Conservation (phyloP, 768 basidiomycete species). For the Boletus speciosus region DNA sequence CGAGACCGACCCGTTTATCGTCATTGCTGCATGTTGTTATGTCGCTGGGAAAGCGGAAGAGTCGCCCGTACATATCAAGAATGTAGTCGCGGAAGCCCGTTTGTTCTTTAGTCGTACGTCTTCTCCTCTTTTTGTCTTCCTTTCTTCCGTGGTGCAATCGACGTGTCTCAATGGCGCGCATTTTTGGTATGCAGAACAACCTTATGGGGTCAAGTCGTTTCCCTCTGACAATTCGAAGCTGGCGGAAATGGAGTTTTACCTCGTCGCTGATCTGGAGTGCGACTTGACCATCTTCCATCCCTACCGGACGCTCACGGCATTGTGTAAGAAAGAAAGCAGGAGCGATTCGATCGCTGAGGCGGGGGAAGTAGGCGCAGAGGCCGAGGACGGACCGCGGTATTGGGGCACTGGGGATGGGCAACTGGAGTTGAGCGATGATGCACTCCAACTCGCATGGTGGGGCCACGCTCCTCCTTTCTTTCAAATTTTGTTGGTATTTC, state of each 20-base stretch:
- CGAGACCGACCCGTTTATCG: constrained; percentile 93
- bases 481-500: neutral
- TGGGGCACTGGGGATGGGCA: constrained; percentile 82
- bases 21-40: constrained; percentile 91
- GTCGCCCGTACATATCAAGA: constrained; percentile 92
- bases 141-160: neutral
- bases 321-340: constrained; percentile 60
- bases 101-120: constrained; percentile 67
- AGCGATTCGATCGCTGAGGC: constrained; percentile 51
- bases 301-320: constrained; percentile 79
- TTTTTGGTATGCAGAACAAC: constrained; percentile 43
- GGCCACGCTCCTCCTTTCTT: constrained; percentile 17
- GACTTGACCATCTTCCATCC: constrained; percentile 93
- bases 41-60: constrained; percentile 98
- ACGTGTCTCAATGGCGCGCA: neutral
- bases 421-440: constrained; percentile 69
- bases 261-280: constrained; percentile 94
- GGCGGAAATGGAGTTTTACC: constrained; percentile 99
- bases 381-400: constrained; percentile 58
- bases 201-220: constrained; percentile 75
- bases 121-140: neutral
- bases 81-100: constrained; percentile 80
- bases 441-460: constrained; percentile 90
- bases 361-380: constrained; percentile 48
- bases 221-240: constrained; percentile 85